These are phyloP conservation scores for Paramecium bursaria DNA, from an alignment of 73 alveolate species.

Conservation along the genomic window DNA sequence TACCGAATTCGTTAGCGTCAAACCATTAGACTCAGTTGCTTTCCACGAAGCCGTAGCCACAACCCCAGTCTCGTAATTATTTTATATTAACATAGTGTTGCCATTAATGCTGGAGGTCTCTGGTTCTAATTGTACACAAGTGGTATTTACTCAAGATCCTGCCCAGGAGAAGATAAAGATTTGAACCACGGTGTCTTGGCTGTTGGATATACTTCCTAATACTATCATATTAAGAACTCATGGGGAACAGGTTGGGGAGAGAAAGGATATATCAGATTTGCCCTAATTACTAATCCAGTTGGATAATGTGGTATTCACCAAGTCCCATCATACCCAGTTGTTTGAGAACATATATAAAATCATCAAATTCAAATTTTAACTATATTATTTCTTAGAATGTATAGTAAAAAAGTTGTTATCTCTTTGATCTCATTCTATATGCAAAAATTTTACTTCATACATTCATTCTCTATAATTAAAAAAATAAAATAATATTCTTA, in stretches of 20 bases:
- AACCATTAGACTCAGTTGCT: slow-evolving; percentile 34
- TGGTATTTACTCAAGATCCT: slow-evolving; percentile 73
- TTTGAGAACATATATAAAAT: too few species aligned
- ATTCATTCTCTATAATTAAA: too few species aligned
- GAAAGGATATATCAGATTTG: slow-evolving; percentile 72
- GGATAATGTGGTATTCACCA: slow-evolving; percentile 71
- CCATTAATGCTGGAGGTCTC: slow-evolving; percentile 77
- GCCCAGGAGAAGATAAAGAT: not conserved
- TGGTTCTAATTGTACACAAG: slow-evolving; percentile 78
- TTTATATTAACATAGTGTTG: slow-evolving; percentile 52
- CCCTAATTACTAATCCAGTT: slow-evolving; percentile 7
- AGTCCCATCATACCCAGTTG: slow-evolving; percentile 67
- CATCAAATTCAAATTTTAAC: too few species aligned
- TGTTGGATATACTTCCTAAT: slow-evolving; percentile 76
- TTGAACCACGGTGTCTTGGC: slow-evolving; percentile 83
- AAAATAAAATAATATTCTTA: too few species aligned
- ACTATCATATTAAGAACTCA: slow-evolving; percentile 72
- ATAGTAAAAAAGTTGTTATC: too few species aligned
- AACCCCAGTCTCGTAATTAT: slow-evolving; percentile 74
- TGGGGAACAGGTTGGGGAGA: slow-evolving; percentile 78
- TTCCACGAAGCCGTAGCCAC: slow-evolving; percentile 69
- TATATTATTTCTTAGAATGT: too few species aligned
- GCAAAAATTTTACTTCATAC: too few species aligned
- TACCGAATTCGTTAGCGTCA: slow-evolving; percentile 63
- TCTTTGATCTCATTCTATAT: too few species aligned